Evolutionary conservation across 352 stramenopile species (phyloP), one percentile per base, ranked within the genome.

Genomic region (Phytopythium vexans): DNA sequence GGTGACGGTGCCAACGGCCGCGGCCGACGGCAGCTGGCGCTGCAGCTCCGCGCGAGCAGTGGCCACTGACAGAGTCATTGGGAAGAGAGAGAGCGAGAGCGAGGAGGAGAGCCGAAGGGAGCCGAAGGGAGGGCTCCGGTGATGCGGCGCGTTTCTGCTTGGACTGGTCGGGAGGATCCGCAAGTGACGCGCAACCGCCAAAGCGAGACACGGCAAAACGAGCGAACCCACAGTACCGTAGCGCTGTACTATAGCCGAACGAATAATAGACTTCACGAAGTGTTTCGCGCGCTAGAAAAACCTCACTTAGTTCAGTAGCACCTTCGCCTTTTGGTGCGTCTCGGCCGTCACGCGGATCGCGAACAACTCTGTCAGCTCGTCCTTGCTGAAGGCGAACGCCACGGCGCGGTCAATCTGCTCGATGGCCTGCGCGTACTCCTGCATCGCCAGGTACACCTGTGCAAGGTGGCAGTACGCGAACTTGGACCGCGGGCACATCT

Each of bases 371-470:
- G 85, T 82, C 46, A 88, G 66, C 60, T 92, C 82, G 58, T 92
- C 77, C 35, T 70, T 71, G 58, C 77, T 86, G 49, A 89, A 86
- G 49, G 80, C 80, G 39, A 84, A 88, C 39, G 65, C 67, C 35
- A 90, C 81, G 4, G 82, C 82, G 57, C 82, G 68, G 65, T 92
- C 80, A 47, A 91, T 89, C 68, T 91, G 80, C 66, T 90, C 77
- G 41, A 92, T 86, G 40, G 82, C 82, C 45, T 70, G 74, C 33
- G 74, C 61, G 58, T 91, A 90, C 51, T 89, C 80, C 59, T 91
- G 80, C 82, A 92, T 90, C 37, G 80, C 80, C 80, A 92, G 88
- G 66, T 90, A 91, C 52, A 92, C 77, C 60, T 92, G 82, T 37
- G 82, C 82, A 42, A 92, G 41, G 57, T 92, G 80, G 66, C 77